Conservation (phyloP, 192 early-diverging fungal species). For the Podila clonocystis region DNA sequence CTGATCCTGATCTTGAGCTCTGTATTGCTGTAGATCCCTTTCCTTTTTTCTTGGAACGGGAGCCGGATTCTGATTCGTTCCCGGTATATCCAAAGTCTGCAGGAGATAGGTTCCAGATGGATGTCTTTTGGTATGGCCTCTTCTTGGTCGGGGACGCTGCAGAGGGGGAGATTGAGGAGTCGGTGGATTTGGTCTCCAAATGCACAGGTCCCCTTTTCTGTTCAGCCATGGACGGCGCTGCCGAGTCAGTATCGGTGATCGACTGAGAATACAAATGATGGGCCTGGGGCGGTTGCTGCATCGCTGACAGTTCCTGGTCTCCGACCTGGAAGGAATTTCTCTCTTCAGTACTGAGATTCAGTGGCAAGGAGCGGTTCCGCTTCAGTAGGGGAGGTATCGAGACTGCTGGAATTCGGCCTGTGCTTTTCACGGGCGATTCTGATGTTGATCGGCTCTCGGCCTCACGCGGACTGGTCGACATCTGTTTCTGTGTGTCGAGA, state of each 20-base stretch:
- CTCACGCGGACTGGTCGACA: too few relatives aligned
- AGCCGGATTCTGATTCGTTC: neutral
- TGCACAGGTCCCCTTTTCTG: neutral
- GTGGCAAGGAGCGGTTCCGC: neutral
- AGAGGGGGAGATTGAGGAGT: neutral
- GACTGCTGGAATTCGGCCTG: neutral
- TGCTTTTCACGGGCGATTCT: neutral
- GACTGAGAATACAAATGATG: slow-evolving; percentile 4
- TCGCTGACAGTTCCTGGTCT: neutral
- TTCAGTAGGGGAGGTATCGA: neutral
- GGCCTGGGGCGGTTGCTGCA: neutral
- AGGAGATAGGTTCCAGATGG: neutral
- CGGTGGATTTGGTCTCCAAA: neutral
- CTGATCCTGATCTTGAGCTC: too few relatives aligned
- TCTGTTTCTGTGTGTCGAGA: neutral
- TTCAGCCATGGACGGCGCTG: neutral
- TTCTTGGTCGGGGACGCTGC: neutral
- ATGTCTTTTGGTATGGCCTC: neutral
- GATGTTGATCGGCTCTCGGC: neutral
- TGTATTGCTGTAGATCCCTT: neutral
- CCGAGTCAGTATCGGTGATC: neutral
- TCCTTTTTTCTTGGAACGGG: neutral
- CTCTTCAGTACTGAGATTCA: neutral
- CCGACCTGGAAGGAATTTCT: neutral
- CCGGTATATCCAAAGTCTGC: neutral